phyloP scores from a whole-genome alignment of 2,329 filamentous ascomycete genomes.

The Plectosphaerella plurivora region DNA sequence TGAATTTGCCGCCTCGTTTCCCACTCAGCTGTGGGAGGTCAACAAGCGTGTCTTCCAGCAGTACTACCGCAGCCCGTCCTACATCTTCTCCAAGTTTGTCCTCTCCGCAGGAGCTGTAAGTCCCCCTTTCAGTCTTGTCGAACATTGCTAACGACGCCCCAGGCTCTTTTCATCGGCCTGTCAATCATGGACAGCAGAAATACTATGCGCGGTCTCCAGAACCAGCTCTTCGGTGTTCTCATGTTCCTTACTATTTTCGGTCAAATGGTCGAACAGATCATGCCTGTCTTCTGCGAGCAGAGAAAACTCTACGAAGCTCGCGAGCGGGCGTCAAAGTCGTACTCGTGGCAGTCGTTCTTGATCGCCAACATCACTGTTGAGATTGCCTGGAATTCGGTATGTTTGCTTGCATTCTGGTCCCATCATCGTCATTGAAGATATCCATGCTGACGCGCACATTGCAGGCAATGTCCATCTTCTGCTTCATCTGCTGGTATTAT shows the following conservation, averaged over 20 bases:
- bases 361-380: constrained; percentile 58
- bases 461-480: constrained; percentile 47
- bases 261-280: constrained; percentile 59
- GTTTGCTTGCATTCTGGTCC: constrained; percentile 15
- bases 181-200: constrained; percentile 59
- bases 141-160: constrained; percentile 1
- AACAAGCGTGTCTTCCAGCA: constrained; percentile 29
- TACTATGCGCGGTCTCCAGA: constrained; percentile 62
- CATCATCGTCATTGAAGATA: not conserved
- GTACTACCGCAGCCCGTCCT: constrained; percentile 43
- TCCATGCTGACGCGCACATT: not conserved
- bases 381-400: constrained; percentile 61
- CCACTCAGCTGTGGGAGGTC: constrained; percentile 25
- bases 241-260: constrained; percentile 68
- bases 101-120: constrained; percentile 14
- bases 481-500: constrained; percentile 65
- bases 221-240: constrained; percentile 69
- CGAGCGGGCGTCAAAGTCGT: constrained; percentile 62
- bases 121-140: not conserved
- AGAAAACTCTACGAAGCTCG: constrained; percentile 66
- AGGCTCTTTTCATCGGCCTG: constrained; percentile 62
- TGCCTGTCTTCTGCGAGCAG: constrained; percentile 67
- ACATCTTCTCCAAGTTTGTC: constrained; percentile 52
- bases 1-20: constrained; percentile 24
- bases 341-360: constrained; percentile 66